A percentile compares a stretch with the other conserved stretches of the same genome.
These are phyloP conservation scores for Ophiosphaerella herpotricha DNA, from an alignment of 2,329 filamentous ascomycete genomes.

Conservation along the genomic window DNA sequence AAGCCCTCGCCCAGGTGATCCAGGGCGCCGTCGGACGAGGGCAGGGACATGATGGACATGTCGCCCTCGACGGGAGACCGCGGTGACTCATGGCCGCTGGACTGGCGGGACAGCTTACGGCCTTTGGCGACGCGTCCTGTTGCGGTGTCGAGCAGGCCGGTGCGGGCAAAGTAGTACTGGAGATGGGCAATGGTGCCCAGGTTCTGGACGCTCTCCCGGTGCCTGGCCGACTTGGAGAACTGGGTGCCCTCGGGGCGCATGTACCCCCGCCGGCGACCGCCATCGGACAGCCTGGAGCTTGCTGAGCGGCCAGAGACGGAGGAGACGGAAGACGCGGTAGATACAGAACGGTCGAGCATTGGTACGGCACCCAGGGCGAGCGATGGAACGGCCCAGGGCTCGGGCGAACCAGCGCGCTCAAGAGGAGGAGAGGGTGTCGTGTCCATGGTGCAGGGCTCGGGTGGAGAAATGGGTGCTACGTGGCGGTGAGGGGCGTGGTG, in stretches of 20 bases:
- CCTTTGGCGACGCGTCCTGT: slow-evolving; percentile 82
- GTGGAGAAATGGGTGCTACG: slow-evolving; percentile 17
- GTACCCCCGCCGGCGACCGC: slow-evolving; percentile 73
- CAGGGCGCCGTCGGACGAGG: slow-evolving; percentile 22
- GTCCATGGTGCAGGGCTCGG: slow-evolving; percentile 28
- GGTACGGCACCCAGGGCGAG: slow-evolving; percentile 64
- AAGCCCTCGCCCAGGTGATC: slow-evolving; percentile 45
- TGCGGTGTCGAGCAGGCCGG: slow-evolving; percentile 90
- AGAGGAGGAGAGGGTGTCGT: slow-evolving; percentile 48
- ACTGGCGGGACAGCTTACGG: slow-evolving; percentile 50
- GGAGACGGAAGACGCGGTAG: slow-evolving; percentile 61
- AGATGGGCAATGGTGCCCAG: slow-evolving; percentile 95
- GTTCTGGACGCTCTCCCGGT: slow-evolving; percentile 93
- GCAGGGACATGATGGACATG: slow-evolving; percentile 29
- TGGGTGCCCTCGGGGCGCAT: slow-evolving; percentile 84
- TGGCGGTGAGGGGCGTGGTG: slow-evolving; percentile 2
- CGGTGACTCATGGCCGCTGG: slow-evolving; percentile 37
- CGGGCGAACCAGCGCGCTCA: slow-evolving; percentile 59
- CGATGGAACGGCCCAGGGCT: slow-evolving; percentile 66
- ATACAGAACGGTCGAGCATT: slow-evolving; percentile 67
- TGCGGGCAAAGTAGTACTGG: slow-evolving; percentile 97
- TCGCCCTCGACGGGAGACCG: slow-evolving; percentile 35
- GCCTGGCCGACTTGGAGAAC: slow-evolving; percentile 87
- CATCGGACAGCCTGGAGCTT: slow-evolving; percentile 57
- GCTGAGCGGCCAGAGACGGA: slow-evolving; percentile 66